Base-by-base conservation (phyloP, 768 basidiomycete genomes). In the Lactarius evosmus region DNA sequence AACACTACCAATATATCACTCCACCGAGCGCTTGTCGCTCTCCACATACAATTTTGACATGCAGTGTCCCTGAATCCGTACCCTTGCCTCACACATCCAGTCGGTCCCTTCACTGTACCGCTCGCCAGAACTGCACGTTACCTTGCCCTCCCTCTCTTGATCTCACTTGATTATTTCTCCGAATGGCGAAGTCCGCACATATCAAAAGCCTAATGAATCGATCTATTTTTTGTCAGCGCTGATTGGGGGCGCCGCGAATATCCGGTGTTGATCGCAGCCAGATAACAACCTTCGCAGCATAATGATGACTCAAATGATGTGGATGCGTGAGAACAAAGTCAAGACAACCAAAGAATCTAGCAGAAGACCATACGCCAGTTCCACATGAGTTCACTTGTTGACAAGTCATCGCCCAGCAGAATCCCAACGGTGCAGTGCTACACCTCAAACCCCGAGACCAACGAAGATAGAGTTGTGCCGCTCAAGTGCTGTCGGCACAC, bases 401-500 rank as follows among this genome's bases (percentile, higher is more conserved):
- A 46, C 36, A 54, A 54, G 30, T 40, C n/a, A 33, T 38, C 33
- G 6, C 34, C 17, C 51, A 6, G 38, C 52, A 5, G 27, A 51
- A 49, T 27, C 14, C 19, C 46, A 2, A 17, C 22, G 29, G 17
- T 12, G n/a, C n/a, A 11, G 46, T 17, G 46, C 34, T 32, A 22
- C 52, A 33, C 27, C 5, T 66, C 51, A 68, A 11, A 66, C 65
- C 34, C 54, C 62, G 17, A 69, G 63, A 40, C 62, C 67, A 19
- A 69, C 44, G 27, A 67, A 53, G 27, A 69, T 67, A 12, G 67
- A 58, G 46, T 67, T 67, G 38, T 69, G 67, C 7, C 67, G 61
- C 29, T 69, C 67, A 56, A 69, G 44, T 12, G 62, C 67, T 2
- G 66, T 69, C 16, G 67, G 67, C 3, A 69, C 46, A 17, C 67